These are phyloP conservation scores for Scedosporium apiospermum DNA, from an alignment of 2,329 filamentous ascomycete species.

Conservation along the genomic window DNA sequence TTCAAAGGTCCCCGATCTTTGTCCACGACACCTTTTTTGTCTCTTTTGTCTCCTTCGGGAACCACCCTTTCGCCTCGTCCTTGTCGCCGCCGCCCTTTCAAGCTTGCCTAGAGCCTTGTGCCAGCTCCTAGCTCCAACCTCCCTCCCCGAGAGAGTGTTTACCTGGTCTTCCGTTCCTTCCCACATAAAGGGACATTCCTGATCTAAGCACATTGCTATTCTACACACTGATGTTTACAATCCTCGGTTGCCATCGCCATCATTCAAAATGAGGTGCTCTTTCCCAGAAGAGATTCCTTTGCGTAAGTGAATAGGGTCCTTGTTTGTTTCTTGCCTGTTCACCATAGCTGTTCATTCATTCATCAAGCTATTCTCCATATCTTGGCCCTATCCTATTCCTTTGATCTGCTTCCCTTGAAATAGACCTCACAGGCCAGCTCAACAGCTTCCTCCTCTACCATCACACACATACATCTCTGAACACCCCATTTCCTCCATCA, in stretches of 20 bases:
- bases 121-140: no score
- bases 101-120: no score
- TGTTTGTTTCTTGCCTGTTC: background rate
- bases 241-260: background rate
- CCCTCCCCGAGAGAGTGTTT: no score
- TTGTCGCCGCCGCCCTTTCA: background rate
- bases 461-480: background rate
- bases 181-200: no score
- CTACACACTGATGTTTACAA: background rate
- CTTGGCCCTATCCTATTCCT: background rate
- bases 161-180: no score
- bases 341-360: background rate
- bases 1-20: no score
- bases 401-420: no score
- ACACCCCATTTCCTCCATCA: background rate
- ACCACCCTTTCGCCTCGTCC: background rate
- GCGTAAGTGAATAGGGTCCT: background rate
- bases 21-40: background rate
- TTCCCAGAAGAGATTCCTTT: background rate
- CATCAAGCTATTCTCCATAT: background rate
- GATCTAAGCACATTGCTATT: background rate
- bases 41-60: background rate
- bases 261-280: background rate
- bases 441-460: no score
- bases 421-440: no score